Conservation (phyloP, 1,139 yeast species). For the Geotrichum phurueaensis region DNA sequence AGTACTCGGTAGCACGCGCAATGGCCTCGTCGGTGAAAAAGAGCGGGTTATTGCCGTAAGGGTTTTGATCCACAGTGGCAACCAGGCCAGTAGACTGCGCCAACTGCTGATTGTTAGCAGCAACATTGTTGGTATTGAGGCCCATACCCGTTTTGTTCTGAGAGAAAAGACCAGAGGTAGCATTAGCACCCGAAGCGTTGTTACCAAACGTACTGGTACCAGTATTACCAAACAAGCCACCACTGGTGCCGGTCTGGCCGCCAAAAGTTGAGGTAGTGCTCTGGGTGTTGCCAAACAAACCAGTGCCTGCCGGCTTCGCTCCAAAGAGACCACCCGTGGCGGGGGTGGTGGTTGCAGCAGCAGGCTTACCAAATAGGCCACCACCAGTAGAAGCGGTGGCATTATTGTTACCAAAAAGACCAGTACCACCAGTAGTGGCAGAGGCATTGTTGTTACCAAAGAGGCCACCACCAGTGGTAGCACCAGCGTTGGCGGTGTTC, state of each 20-base stretch:
- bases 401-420: slow-evolving; percentile 15
- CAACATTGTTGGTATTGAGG: neutral
- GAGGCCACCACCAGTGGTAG: slow-evolving; percentile 31
- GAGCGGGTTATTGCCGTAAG: slow-evolving; percentile 67
- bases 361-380: slow-evolving; percentile 30
- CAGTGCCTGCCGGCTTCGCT: slow-evolving; percentile 19
- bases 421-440: slow-evolving; percentile 13
- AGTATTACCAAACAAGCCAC: slow-evolving; percentile 33
- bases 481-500: slow-evolving; percentile 24
- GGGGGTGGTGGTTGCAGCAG: slow-evolving; percentile 17
- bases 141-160: slow-evolving; percentile 2
- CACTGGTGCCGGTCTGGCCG: slow-evolving; percentile 5
- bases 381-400: slow-evolving; percentile 23
- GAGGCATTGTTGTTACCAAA: slow-evolving; percentile 25
- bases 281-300: slow-evolving; percentile 24
- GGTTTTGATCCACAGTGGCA: slow-evolving; percentile 55
- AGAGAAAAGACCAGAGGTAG: neutral
- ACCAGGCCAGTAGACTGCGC: slow-evolving; percentile 21
- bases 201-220: slow-evolving; percentile 20
- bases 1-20: slow-evolving; percentile 23
- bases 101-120: neutral
- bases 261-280: slow-evolving; percentile 18
- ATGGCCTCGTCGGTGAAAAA: slow-evolving; percentile 44
- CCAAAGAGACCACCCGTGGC: slow-evolving; percentile 19
- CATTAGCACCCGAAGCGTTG: slow-evolving; percentile 1